phyloP scores from a whole-genome alignment of 1,284 basidiomycete species.

The Phenoliferia sp. region DNA sequence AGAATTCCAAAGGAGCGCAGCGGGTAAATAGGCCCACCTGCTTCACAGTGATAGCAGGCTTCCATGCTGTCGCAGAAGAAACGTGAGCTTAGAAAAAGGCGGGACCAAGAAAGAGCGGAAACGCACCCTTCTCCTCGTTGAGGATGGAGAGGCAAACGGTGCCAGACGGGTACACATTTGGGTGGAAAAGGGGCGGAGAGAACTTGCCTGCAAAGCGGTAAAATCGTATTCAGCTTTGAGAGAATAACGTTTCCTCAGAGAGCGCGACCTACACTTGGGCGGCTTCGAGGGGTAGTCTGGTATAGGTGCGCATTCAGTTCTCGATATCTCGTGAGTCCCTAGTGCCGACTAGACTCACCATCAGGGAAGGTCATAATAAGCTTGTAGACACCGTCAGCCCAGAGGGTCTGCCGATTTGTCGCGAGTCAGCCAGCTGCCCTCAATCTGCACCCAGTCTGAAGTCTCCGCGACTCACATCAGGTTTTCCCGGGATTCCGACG shows the following conservation, averaged over 20 bases:
- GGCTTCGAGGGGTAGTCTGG: slow-evolving; percentile 91
- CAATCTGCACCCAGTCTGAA: neutral
- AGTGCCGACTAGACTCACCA: slow-evolving; percentile 53
- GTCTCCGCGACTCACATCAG: slow-evolving; percentile 54
- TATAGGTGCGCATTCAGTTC: neutral
- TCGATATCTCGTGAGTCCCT: neutral
- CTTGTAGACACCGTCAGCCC: slow-evolving; percentile 94
- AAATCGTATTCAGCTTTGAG: neutral
- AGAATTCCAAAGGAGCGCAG: neutral
- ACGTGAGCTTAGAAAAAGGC: neutral
- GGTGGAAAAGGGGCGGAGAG: slow-evolving; percentile 90
- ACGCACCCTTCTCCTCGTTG: slow-evolving; percentile 92
- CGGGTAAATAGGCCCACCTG: slow-evolving; percentile 48
- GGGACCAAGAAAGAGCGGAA: neutral
- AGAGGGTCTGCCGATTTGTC: slow-evolving; percentile 67
- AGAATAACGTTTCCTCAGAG: neutral
- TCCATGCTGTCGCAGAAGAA: slow-evolving; percentile 56
- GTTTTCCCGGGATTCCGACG: slow-evolving; percentile 58
- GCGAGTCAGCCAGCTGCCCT: neutral
- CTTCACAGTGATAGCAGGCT: slow-evolving; percentile 97
- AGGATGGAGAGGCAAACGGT: slow-evolving; percentile 97
- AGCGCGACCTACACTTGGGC: slow-evolving; percentile 70
- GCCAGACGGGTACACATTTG: slow-evolving; percentile 97
- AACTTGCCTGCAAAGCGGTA: slow-evolving; percentile 75
- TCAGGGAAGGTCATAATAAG: slow-evolving; percentile 91